These are phyloP conservation scores for Debaryomyces sp. DNA, from an alignment of 1,139 yeast genomes.

Conservation along the genomic window DNA sequence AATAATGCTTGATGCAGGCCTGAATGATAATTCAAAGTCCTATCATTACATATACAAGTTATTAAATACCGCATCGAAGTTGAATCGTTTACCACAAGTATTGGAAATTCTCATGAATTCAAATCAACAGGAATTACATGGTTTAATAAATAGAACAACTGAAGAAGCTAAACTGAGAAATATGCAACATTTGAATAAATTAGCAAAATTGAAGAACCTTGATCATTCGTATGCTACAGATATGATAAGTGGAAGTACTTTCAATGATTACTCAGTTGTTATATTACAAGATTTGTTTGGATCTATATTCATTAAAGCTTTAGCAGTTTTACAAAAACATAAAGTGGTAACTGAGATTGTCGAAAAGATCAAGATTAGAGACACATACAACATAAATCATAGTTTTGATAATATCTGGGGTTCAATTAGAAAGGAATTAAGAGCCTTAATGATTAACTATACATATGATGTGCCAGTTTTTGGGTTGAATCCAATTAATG, in stretches of 20 bases:
- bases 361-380: slow-evolving; percentile 20
- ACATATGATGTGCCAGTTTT: slow-evolving; percentile 33
- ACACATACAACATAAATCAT: slow-evolving; percentile 10
- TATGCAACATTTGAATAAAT: slow-evolving; percentile 30
- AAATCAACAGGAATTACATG: slow-evolving; percentile 46
- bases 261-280: slow-evolving; percentile 55
- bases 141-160: slow-evolving; percentile 60
- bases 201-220: slow-evolving; percentile 32
- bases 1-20: slow-evolving; percentile 31
- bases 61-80: slow-evolving; percentile 58
- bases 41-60: slow-evolving; percentile 59
- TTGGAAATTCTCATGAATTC: slow-evolving; percentile 54
- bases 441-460: slow-evolving; percentile 58
- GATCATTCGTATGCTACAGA: slow-evolving; percentile 28
- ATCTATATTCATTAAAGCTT: slow-evolving; percentile 61
- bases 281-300: slow-evolving; percentile 73
- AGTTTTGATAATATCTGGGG: slow-evolving; percentile 61
- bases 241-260: slow-evolving; percentile 27
- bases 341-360: slow-evolving; percentile 64
- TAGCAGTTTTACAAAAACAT: slow-evolving; percentile 71
- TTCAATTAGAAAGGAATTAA: slow-evolving; percentile 58
- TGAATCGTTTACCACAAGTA: slow-evolving; percentile 66
- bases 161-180: slow-evolving; percentile 63
- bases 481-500: slow-evolving; percentile 2
- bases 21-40: slow-evolving; percentile 44